Evolutionary conservation across 2,329 filamentous ascomycete genomes (phyloP), one percentile per base, ranked within the genome.

Genomic region (Neospermospora avenae): DNA sequence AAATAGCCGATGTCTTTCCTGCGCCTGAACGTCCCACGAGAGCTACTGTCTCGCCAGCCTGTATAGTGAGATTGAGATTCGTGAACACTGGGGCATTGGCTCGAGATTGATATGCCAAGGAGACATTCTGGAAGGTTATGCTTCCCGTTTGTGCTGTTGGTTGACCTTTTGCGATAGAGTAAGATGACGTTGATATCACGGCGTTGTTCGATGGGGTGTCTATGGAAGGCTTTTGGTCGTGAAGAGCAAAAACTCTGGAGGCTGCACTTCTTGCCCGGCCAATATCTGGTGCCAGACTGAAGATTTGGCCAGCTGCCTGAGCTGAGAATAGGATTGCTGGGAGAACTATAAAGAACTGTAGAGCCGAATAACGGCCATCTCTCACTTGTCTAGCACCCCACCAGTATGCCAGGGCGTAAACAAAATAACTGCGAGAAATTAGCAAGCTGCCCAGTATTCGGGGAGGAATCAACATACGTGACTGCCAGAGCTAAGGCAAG

Each of bases 351-450:
- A 92, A 86, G 75, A 91, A 92, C n/a, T 88, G 81, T 34, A 85
- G 83, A 45, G 82, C 82, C 2, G 76, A 78, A 65, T 88, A 88
- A 58, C 83, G 76, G 4, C 88, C 88, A 44, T 81, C 78, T 55
- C 86, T 81, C 61, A 92, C 89, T 63, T 85, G 84, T 67, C 84
- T 87, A 0, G 88, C 81, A 3, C 89, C 89, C 88, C 89, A 93
- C 87, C 88, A 93, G 73, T 91, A 92, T 0, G 88, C 86, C 57
- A 93, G 81, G 0, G 88, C 86, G 68, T 91, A 90, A 25, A 91
- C 83, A 54, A 89, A 79, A 68, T 87, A 88, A 20, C 84, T 82
- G 11, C 80, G 76, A 78, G 81, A 68, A 84, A 81, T 41, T 64
- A 69, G 28, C 64, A 64, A 31, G 63, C 28, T 37, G 4, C n/a